Percentiles rank a stretch among this genome's conserved stretches.
Conservation (phyloP, 78 protist species). For the Dictyostelium brefeldianum region DNA sequence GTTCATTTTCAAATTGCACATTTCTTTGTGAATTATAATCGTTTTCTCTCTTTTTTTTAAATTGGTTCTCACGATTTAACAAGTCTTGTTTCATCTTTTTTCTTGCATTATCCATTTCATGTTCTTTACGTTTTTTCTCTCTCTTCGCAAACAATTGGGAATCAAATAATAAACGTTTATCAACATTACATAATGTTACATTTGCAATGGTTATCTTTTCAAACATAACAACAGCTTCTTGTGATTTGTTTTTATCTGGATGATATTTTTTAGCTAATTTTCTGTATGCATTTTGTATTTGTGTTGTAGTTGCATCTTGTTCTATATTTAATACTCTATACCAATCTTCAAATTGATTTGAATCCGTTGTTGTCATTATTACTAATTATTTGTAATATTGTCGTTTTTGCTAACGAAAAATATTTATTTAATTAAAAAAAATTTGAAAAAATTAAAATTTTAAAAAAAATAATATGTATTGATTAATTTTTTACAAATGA, state of each 20-base stretch:
- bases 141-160: constrained; percentile 1
- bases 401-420: background rate
- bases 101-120: constrained; percentile 48
- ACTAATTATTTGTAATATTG: background rate
- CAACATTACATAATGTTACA: constrained; percentile 16
- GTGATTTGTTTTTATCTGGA: constrained; percentile 81
- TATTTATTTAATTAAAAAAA: too few species aligned
- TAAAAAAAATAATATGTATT: too few species aligned
- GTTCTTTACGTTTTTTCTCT: constrained; percentile 51
- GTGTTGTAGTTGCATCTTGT: constrained; percentile 50
- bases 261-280: constrained; percentile 54
- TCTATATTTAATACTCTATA: constrained; percentile 11
- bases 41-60: constrained; percentile 33
- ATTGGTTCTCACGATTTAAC: background rate
- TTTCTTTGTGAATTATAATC: background rate
- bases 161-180: constrained; percentile 22
- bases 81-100: constrained; percentile 55
- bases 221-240: constrained; percentile 74
- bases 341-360: constrained; percentile 44
- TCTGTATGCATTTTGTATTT: constrained; percentile 76
- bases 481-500: too few species aligned
- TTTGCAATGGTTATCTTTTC: constrained; percentile 70
- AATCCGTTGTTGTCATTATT: background rate
- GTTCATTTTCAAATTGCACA: background rate
- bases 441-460: too few species aligned